Conservation (phyloP, 179 eudicot genomes). For the Actinidia chinensis region DNA sequence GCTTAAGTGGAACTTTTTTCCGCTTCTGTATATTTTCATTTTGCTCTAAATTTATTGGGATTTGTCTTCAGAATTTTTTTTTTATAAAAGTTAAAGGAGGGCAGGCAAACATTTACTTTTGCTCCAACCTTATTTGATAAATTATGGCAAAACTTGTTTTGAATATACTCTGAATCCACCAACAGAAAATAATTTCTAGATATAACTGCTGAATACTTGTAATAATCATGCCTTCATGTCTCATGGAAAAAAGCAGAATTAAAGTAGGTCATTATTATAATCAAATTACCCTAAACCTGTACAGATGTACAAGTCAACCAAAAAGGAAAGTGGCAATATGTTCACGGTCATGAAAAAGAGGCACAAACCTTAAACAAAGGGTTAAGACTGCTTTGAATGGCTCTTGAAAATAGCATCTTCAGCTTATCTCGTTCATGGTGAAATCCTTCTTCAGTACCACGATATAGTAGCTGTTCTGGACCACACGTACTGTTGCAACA, state of each 20-base stretch:
- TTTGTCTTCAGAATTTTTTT: no score
- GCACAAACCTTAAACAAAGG: conserved; percentile 77
- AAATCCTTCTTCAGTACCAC: conserved; percentile 63
- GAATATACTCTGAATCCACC: background rate
- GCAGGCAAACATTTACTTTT: background rate
- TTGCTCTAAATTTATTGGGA: no score
- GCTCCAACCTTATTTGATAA: background rate
- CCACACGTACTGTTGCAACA: conserved; percentile 64
- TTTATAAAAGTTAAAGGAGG: no score
- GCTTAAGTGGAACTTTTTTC: no score
- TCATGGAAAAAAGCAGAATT: background rate
- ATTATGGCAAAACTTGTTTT: background rate
- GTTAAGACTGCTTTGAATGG: conserved; percentile 73
- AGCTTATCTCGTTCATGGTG: conserved; percentile 46
- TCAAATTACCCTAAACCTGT: background rate
- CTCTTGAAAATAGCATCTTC: conserved; percentile 61
- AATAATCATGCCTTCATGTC: background rate
- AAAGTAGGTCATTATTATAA: background rate
- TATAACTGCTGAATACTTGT: background rate
- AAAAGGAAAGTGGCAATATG: background rate
- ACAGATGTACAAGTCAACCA: background rate
- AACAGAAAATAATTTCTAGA: background rate
- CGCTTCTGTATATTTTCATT: no score
- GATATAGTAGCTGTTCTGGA: conserved; percentile 72
- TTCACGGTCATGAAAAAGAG: background rate